Conservation (phyloP, 345 rosid genomes). For the Theobroma cacao region DNA sequence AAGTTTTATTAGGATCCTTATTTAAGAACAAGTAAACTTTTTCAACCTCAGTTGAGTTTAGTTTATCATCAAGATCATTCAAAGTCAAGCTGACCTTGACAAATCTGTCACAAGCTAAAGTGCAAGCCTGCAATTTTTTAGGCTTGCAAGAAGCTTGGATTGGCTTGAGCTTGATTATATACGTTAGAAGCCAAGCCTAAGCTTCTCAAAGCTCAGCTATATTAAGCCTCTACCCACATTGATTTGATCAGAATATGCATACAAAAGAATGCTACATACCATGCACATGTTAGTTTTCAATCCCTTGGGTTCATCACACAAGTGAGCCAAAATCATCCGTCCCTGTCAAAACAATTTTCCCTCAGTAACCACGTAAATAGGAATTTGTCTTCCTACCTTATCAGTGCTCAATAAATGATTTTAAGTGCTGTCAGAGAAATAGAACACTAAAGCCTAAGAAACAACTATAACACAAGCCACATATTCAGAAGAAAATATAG, state of each 20-base stretch:
- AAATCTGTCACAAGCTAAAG: background rate
- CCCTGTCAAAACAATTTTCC: constrained; percentile 57
- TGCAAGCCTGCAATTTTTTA: too few relatives aligned
- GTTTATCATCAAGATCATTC: background rate
- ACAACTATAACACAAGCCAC: background rate
- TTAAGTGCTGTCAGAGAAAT: background rate
- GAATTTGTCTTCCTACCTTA: background rate
- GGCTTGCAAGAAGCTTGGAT: background rate
- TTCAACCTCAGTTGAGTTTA: background rate
- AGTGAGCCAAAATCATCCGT: constrained; percentile 97
- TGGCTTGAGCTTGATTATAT: background rate
- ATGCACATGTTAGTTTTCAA: constrained; percentile 98
- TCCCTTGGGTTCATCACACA: constrained; percentile 99
- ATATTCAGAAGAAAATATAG: background rate
- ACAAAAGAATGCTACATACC: constrained; percentile 48
- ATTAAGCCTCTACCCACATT: background rate
- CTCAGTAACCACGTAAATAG: constrained; percentile 5
- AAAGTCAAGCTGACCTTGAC: background rate
- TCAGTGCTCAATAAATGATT: background rate
- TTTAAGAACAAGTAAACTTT: background rate
- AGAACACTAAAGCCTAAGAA: background rate
- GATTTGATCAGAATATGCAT: background rate
- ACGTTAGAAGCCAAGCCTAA: background rate
- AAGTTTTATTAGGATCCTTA: background rate
- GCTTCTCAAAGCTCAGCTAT: background rate